Percentiles rank a stretch among this genome's conserved stretches.
Evolutionary conservation across 2,329 filamentous ascomycete species (phyloP).

Genomic region (Tolypocladium ovalisporum): DNA sequence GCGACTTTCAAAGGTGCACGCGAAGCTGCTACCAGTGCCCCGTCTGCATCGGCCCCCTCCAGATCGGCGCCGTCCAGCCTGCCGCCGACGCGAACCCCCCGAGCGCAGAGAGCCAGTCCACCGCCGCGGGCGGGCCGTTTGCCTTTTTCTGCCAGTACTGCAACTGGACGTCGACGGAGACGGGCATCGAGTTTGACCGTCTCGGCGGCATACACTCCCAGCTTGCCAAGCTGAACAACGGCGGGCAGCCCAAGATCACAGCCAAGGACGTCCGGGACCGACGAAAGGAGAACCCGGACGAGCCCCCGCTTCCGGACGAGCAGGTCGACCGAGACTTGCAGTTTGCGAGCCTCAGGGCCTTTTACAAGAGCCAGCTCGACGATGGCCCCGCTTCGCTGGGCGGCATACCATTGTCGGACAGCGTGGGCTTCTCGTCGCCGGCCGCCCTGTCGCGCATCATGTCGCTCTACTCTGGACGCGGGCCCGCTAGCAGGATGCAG

Average conservation of each 20-base stretch:
- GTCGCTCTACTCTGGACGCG: slow-evolving; percentile 70
- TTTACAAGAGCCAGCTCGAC: slow-evolving; percentile 71
- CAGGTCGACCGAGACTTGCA: slow-evolving; percentile 55
- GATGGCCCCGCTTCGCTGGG: slow-evolving; percentile 43
- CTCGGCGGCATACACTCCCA: slow-evolving; percentile 78
- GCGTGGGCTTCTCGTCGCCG: slow-evolving; percentile 57
- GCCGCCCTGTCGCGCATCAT: slow-evolving; percentile 79
- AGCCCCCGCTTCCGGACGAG: slow-evolving; percentile 26
- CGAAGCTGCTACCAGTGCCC: slow-evolving; percentile 95
- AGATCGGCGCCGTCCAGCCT: slow-evolving; percentile 60
- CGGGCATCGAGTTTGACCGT: slow-evolving; percentile 83
- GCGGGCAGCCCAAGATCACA: slow-evolving; percentile 39
- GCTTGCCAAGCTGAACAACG: slow-evolving; percentile 58
- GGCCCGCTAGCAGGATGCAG: slow-evolving; percentile 50
- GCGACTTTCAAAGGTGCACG: slow-evolving; percentile 54
- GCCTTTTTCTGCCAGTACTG: slow-evolving; percentile 83
- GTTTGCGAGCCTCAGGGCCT: slow-evolving; percentile 64
- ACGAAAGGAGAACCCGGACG: slow-evolving; percentile 33
- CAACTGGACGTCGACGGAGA: slow-evolving; percentile 83
- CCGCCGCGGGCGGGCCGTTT: slow-evolving; percentile 44
- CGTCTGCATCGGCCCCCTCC: slow-evolving; percentile 70
- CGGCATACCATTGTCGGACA: slow-evolving; percentile 29
- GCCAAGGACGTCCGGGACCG: slow-evolving; percentile 39
- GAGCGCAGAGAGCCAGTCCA: slow-evolving; percentile 24
- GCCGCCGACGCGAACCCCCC: slow-evolving; percentile 33